These are phyloP conservation scores for Erodium chrysanthum DNA, from an alignment of 441 rosid species.

Conservation along the genomic window DNA sequence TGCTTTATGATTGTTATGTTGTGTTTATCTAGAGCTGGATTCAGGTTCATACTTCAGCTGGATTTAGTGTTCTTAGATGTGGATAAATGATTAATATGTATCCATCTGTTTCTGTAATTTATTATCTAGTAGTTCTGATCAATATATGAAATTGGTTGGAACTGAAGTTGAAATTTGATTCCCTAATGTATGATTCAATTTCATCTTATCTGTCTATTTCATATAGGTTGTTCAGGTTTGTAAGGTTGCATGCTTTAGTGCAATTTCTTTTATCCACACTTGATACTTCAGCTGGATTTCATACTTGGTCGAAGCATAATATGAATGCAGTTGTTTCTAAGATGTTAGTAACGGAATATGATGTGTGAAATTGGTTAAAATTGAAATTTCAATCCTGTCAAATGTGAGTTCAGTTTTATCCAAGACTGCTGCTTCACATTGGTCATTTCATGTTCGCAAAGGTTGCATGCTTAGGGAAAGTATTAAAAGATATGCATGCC, in stretches of 20 bases:
- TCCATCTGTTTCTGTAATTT: not conserved
- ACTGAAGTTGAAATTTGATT: not conserved
- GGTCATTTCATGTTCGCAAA: not conserved
- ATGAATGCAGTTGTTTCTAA: not conserved
- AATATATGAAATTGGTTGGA: not conserved
- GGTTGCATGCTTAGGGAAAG: not conserved
- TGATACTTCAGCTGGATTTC: not conserved
- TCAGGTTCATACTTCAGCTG: not conserved
- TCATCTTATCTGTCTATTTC: not conserved
- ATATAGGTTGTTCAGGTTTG: not conserved
- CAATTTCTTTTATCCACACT: not conserved
- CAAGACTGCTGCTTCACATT: not conserved
- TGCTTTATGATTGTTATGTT: not conserved
- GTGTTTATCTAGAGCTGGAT: not conserved
- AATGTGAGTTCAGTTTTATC: not conserved
- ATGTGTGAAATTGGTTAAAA: not conserved
- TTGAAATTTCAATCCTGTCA: too few species aligned
- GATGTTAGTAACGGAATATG: not conserved
- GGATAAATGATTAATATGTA: not conserved
- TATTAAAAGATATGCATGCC: not conserved
- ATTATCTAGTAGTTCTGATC: not conserved
- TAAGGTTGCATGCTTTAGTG: not conserved
- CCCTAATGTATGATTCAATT: not conserved
- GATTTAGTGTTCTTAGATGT: not conserved
- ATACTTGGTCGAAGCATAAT: not conserved